Conservation (phyloP, 176 grass and related monocot genomes). For the Phoenix roebelenii region DNA sequence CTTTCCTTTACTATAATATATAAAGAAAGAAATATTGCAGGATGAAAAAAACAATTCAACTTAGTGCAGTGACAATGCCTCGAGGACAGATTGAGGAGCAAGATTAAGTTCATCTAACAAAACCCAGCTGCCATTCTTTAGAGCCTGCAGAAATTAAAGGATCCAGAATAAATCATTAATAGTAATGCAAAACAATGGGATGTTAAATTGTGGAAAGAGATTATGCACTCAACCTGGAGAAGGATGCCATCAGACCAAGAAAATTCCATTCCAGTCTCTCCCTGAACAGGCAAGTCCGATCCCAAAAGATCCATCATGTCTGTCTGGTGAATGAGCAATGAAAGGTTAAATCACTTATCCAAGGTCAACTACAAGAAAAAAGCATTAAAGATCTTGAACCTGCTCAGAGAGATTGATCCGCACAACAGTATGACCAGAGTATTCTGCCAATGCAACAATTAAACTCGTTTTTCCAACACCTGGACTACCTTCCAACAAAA, state of each 20-base stretch:
- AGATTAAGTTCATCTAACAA: slow-evolving; percentile 98
- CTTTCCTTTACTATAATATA: background rate
- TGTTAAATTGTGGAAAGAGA: background rate
- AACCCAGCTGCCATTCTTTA: slow-evolving; percentile 93
- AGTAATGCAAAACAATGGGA: no score
- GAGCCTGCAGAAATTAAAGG: slow-evolving; percentile 39
- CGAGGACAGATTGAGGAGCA: slow-evolving; percentile 87
- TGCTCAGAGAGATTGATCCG: slow-evolving; percentile 93
- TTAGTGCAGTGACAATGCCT: slow-evolving; percentile 17
- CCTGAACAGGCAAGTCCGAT: slow-evolving; percentile 78
- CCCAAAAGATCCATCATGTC: slow-evolving; percentile 99
- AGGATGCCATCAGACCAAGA: slow-evolving; percentile 97
- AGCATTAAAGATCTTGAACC: slow-evolving; percentile 16
- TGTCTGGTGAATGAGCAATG: slow-evolving; percentile 31
- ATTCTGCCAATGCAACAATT: slow-evolving; percentile 60
- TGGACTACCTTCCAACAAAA: slow-evolving; percentile 91
- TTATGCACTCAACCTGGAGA: slow-evolving; percentile 34
- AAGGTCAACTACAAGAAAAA: background rate
- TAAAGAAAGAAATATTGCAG: slow-evolving; percentile 2
- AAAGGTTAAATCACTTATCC: background rate
- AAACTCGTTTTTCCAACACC: slow-evolving; percentile 96
- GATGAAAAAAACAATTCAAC: background rate
- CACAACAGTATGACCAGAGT: slow-evolving; percentile 77
- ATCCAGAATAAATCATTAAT: background rate
- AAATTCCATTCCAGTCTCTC: slow-evolving; percentile 70